phyloP scores from a whole-genome alignment of 2,329 filamentous ascomycete genomes.

The Biscogniauxia sp. region DNA sequence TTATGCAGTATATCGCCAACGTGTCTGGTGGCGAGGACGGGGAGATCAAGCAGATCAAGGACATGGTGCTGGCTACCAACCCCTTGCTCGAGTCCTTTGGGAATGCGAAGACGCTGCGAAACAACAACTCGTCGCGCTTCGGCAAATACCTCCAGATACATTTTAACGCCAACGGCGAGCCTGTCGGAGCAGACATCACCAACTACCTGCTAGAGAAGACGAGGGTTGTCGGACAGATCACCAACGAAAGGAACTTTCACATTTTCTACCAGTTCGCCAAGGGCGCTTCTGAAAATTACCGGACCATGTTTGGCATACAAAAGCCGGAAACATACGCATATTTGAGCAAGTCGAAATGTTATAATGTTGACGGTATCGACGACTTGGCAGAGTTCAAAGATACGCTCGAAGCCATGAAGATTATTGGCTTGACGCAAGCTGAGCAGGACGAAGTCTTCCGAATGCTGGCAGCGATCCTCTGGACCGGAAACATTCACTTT shows the following conservation, averaged over 20 bases:
- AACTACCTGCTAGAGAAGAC: slow-evolving; percentile 97
- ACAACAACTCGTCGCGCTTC: slow-evolving; percentile 98
- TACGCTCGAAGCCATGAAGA: slow-evolving; percentile 88
- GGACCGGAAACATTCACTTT: slow-evolving; percentile 94
- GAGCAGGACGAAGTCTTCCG: slow-evolving; percentile 98
- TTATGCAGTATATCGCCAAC: slow-evolving; percentile 99
- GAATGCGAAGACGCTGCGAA: slow-evolving; percentile 95
- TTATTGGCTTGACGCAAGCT: slow-evolving; percentile 82
- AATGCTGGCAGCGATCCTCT: slow-evolving; percentile 86
- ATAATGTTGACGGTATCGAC: slow-evolving; percentile 91
- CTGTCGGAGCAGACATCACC: slow-evolving; percentile 94
- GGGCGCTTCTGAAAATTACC: slow-evolving; percentile 81
- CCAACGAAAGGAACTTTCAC: slow-evolving; percentile 96
- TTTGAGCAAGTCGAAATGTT: slow-evolving; percentile 90
- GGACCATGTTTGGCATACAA: slow-evolving; percentile 86
- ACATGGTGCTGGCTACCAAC: slow-evolving; percentile 99
- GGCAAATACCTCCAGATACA: slow-evolving; percentile 98
- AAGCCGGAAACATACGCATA: slow-evolving; percentile 91
- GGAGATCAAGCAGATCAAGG: slow-evolving; percentile 94
- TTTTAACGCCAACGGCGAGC: slow-evolving; percentile 89
- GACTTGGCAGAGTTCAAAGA: slow-evolving; percentile 86
- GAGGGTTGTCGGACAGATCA: slow-evolving; percentile 90
- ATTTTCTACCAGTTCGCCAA: slow-evolving; percentile 99
- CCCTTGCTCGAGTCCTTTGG: slow-evolving; percentile 95
- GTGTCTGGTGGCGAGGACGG: slow-evolving; percentile 83